Percentiles rank a stretch among this genome's conserved stretches.
These are phyloP conservation scores for Begonia peltatifolia DNA, from an alignment of 306 rosid genomes.

Conservation along the genomic window DNA sequence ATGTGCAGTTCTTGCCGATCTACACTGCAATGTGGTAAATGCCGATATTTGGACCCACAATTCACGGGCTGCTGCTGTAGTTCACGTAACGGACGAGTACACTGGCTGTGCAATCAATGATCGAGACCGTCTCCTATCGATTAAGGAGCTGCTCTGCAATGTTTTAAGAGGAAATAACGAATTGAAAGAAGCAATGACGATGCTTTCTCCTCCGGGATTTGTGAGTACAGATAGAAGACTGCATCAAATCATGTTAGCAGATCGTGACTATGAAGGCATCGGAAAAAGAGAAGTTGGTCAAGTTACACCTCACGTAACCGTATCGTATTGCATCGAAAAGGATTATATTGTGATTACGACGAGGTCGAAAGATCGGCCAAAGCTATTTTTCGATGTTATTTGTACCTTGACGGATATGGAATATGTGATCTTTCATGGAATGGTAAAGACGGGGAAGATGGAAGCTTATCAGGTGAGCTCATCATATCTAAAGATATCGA, in stretches of 20 bases:
- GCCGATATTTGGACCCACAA: constrained; percentile 99
- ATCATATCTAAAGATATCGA: not conserved
- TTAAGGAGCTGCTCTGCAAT: constrained; percentile 71
- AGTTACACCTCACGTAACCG: constrained; percentile 52
- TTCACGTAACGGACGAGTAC: constrained; percentile 64
- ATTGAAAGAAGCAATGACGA: constrained; percentile 51
- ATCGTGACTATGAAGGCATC: constrained; percentile 74
- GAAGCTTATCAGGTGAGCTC: constrained; percentile 73
- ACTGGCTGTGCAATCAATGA: constrained; percentile 60
- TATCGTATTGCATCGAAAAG: constrained; percentile 56
- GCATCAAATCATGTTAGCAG: constrained; percentile 95
- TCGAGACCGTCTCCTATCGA: constrained; percentile 39
- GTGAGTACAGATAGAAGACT: constrained; percentile 72
- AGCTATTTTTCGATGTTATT: constrained; percentile 74
- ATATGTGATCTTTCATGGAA: constrained; percentile 82
- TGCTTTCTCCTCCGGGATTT: constrained; percentile 62
- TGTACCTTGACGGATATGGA: constrained; percentile 97
- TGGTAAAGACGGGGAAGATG: constrained; percentile 52
- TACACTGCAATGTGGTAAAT: constrained; percentile 69
- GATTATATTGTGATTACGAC: constrained; percentile 72
- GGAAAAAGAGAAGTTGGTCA: constrained; percentile 26
- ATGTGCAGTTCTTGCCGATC: constrained; percentile 86
- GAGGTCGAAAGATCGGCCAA: constrained; percentile 81
- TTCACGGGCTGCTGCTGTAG: constrained; percentile 82
- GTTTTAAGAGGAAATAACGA: constrained; percentile 62